Evolutionary conservation across 257 asterid species (phyloP).

Genomic region (Petunia secreta): DNA sequence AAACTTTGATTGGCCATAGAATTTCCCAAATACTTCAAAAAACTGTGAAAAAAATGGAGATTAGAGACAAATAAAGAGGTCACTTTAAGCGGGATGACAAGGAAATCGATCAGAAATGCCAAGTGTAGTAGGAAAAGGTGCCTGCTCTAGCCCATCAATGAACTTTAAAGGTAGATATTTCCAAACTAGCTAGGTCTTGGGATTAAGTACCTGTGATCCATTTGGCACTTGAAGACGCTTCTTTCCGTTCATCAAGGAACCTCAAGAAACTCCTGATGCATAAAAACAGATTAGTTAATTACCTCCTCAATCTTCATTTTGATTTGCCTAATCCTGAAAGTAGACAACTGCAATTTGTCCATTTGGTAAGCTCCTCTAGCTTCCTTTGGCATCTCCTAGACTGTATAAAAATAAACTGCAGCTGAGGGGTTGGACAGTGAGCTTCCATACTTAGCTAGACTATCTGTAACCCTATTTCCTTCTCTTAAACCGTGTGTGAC

Average conservation of each 20-base stretch:
- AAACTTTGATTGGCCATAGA: constrained; percentile 75
- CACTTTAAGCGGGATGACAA: background rate
- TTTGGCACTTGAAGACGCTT: constrained; percentile 62
- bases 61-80: background rate
- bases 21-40: constrained; percentile 85
- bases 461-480: too few species aligned
- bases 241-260: constrained; percentile 74
- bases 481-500: too few species aligned
- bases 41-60: constrained; percentile 48
- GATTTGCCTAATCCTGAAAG: too few species aligned
- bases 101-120: background rate
- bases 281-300: constrained; percentile 26
- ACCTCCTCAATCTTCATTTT: background rate
- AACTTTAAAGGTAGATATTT: background rate
- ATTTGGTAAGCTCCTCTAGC: too few species aligned
- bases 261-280: constrained; percentile 81
- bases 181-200: background rate
- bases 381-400: too few species aligned
- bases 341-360: too few species aligned
- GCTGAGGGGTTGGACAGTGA: too few species aligned
- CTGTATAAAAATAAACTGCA: too few species aligned
- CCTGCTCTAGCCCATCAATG: background rate
- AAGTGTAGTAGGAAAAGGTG: background rate
- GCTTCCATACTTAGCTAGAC: too few species aligned
- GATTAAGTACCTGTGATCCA: constrained; percentile 75